Evolutionary conservation across 768 basidiomycete species (phyloP).

Genomic region (Mycena galopus): DNA sequence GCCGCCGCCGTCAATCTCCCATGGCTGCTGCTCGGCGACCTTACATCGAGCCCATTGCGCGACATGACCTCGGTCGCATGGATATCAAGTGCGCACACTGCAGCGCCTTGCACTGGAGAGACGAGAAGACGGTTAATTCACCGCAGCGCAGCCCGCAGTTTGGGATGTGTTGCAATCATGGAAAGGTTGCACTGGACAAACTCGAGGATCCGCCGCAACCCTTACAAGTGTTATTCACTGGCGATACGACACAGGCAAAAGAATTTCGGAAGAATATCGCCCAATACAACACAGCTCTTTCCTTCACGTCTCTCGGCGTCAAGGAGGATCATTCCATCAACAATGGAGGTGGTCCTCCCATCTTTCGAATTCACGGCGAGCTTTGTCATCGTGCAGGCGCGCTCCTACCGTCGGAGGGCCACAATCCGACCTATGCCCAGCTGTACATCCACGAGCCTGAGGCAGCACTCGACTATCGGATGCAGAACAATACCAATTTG

Average conservation of each 20-base stretch:
- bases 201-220: constrained; percentile 39
- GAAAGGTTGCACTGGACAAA: constrained; percentile 46
- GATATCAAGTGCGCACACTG: constrained; percentile 49
- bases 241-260: constrained; percentile 6
- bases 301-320: constrained; percentile 49
- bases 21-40: not conserved
- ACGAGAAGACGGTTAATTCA: constrained; percentile 39
- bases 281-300: constrained; percentile 52
- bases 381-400: constrained; percentile 48
- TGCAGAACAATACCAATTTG: constrained; percentile 36
- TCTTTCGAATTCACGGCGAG: constrained; percentile 45
- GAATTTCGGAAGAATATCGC: constrained; percentile 48
- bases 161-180: constrained; percentile 52
- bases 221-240: constrained; percentile 39
- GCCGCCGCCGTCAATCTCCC: not conserved
- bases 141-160: constrained; percentile 41
- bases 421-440: constrained; percentile 44
- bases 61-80: constrained; percentile 50
- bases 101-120: constrained; percentile 52
- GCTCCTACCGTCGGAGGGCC: constrained; percentile 40
- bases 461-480: constrained; percentile 1
- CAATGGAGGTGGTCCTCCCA: constrained; percentile 40
- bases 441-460: constrained; percentile 32
- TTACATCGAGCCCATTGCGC: not conserved
- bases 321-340: constrained; percentile 38